Base-by-base conservation (phyloP, 805 yeast genomes). In the Nakazawaea siamensis region DNA sequence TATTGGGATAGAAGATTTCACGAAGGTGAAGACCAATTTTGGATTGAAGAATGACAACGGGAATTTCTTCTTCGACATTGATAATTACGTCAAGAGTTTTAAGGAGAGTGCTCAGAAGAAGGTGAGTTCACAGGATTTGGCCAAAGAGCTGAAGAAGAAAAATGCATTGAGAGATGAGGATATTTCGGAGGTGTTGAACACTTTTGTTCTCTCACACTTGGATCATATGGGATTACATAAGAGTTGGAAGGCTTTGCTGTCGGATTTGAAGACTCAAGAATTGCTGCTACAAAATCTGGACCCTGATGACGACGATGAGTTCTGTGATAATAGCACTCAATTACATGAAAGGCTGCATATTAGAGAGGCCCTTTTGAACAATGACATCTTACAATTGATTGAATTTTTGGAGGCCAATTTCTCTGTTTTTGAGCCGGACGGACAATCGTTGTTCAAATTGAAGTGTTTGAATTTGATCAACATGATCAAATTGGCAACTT, bases 201-300 rank as follows among this genome's bases (percentile, higher is more conserved):
- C 53, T 16, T 52, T 68, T 27, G 60, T 69, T 4, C 43, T 59
- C n/a, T 54, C 64, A 11, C 78, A 76, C 48, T 64, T 80, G 25
- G 60, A 66, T n/a, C 73, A 76, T 46, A 65, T 67, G 35, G 86
- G 86, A 3, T 70, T 65, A 45, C 60, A 63, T 20, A 73, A 73
- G 37, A 68, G 75, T 3, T 69, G 74, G 2, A 60, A 60, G 38
- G 70, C 75, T 0, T 70, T 80, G 39, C 54, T 62, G 16, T 51
- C 57, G 24, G 85, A 77, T 42, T 44, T 69, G 20, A 43, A 45
- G 8, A 42, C 49, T 14, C 66, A 64, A 31, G 47, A 42, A 18
- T 40, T 37, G 20, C 41, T 38, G 39, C 41, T 35, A n/a, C 19
- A 27, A 12, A 24, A 36, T 12, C 16, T 17, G 11, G 25, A 24